These are phyloP conservation scores for Medicago ruthenica DNA, from an alignment of 306 rosid species.

Conservation along the genomic window DNA sequence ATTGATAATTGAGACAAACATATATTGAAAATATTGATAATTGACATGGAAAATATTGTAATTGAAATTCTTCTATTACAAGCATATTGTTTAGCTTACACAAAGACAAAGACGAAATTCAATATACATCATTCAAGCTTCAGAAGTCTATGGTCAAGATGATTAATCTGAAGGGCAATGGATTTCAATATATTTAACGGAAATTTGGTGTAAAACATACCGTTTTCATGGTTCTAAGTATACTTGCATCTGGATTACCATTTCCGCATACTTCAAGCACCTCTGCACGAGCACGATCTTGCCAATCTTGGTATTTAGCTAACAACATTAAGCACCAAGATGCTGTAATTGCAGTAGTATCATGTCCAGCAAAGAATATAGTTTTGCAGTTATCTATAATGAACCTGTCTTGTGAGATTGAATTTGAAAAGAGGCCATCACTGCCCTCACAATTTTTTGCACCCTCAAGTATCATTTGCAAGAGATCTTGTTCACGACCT, in stretches of 20 bases:
- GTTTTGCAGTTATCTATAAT: neutral
- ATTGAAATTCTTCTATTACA: too few relatives aligned
- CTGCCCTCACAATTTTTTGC: neutral
- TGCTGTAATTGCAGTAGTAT: neutral
- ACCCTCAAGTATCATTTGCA: neutral
- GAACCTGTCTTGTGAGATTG: neutral
- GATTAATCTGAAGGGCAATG: too few relatives aligned
- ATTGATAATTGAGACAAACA: neutral
- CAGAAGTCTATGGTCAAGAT: too few relatives aligned
- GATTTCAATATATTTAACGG: too few relatives aligned
- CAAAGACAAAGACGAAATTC: too few relatives aligned
- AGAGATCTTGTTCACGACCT: neutral
- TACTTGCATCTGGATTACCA: neutral
- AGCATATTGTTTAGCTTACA: too few relatives aligned
- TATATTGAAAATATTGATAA: too few relatives aligned
- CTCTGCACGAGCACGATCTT: neutral
- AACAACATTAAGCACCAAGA: neutral
- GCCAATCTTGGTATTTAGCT: neutral
- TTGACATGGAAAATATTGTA: too few relatives aligned
- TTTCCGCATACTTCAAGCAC: neutral
- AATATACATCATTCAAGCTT: too few relatives aligned
- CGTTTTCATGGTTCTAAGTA: neutral
- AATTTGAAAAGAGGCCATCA: neutral
- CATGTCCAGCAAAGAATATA: neutral
- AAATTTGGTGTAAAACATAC: neutral